Conservation (phyloP, 495 filamentous ascomycete species). For the Chaetomium cochliodes region DNA sequence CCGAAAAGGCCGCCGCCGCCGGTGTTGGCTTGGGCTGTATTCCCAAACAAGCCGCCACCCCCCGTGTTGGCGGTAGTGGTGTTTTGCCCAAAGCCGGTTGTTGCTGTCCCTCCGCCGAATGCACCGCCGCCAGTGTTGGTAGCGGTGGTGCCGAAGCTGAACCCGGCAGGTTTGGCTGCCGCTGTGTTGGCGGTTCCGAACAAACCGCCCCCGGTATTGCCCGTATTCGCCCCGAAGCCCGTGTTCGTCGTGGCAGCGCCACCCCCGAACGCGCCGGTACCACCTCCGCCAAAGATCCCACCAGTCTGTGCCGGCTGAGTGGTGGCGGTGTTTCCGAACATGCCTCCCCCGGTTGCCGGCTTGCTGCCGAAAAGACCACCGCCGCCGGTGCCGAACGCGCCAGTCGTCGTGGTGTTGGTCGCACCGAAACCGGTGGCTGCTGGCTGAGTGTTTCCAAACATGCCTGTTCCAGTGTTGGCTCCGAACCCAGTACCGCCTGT, state of each 20-base stretch:
- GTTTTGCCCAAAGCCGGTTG: slow-evolving; percentile 32
- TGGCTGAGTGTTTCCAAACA: slow-evolving; percentile 47
- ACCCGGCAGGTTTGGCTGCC: slow-evolving; percentile 38
- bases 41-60: slow-evolving; percentile 63
- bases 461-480: slow-evolving; percentile 46
- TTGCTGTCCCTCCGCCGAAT: slow-evolving; percentile 33
- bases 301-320: slow-evolving; percentile 26
- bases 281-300: slow-evolving; percentile 24
- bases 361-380: slow-evolving; percentile 52
- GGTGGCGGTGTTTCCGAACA: slow-evolving; percentile 36
- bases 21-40: slow-evolving; percentile 27
- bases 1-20: slow-evolving; percentile 52
- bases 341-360: slow-evolving; percentile 37
- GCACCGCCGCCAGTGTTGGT: slow-evolving; percentile 35
- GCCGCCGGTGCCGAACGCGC: slow-evolving; percentile 46
- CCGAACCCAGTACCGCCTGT: slow-evolving; percentile 52
- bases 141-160: slow-evolving; percentile 33
- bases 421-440: slow-evolving; percentile 43
- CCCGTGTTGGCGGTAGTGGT: slow-evolving; percentile 46
- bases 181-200: slow-evolving; percentile 35
- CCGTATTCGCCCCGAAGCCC: slow-evolving; percentile 40
- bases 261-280: slow-evolving; percentile 35
- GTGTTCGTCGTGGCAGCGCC: slow-evolving; percentile 29
- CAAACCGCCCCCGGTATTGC: slow-evolving; percentile 43
- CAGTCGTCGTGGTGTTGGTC: slow-evolving; percentile 39